Conservation (phyloP, 768 basidiomycete species). For the Mycena vulgaris region DNA sequence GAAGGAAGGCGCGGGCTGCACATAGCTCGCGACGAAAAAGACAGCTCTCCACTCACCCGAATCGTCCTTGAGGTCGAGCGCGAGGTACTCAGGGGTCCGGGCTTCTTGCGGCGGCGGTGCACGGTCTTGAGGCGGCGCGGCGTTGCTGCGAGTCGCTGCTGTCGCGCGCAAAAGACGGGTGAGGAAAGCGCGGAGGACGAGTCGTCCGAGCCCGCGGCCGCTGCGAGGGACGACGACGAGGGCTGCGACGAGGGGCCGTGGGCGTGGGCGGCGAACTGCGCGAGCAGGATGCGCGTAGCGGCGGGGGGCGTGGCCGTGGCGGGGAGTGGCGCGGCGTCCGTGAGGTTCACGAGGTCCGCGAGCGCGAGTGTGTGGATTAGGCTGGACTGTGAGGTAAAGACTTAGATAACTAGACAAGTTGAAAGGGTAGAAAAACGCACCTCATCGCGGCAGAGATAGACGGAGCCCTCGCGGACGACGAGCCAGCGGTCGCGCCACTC, state of each 20-base stretch:
- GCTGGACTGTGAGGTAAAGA: no score
- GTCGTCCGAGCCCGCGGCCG: no score
- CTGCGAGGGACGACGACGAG: constrained; percentile 19
- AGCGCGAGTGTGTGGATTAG: constrained; percentile 33
- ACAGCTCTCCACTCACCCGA: no score
- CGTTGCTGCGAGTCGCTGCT: constrained; percentile 25
- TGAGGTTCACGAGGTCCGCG: constrained; percentile 29
- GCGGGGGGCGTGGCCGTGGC: constrained; percentile 11
- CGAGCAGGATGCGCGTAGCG: constrained; percentile 33
- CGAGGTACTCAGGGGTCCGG: constrained; percentile 61
- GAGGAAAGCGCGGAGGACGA: constrained; percentile 54
- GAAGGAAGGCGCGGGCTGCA: constrained; percentile 59
- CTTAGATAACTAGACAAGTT: no score
- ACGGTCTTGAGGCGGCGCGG: constrained; percentile 5
- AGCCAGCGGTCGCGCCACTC: constrained; percentile 41
- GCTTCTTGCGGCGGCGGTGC: constrained; percentile 19
- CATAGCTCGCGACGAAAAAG: no score
- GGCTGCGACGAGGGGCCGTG: neutral
- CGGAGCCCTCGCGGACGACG: constrained; percentile 35
- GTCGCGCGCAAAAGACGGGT: constrained; percentile 57
- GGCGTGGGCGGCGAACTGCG: constrained; percentile 18
- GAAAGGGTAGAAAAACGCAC: no score
- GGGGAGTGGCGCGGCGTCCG: constrained; percentile 23
- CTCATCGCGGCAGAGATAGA: constrained; percentile 34
- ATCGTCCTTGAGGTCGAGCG: constrained; percentile 59